Evolutionary conservation across 306 rosid species (phyloP).

Genomic region (Vigna angularis): DNA sequence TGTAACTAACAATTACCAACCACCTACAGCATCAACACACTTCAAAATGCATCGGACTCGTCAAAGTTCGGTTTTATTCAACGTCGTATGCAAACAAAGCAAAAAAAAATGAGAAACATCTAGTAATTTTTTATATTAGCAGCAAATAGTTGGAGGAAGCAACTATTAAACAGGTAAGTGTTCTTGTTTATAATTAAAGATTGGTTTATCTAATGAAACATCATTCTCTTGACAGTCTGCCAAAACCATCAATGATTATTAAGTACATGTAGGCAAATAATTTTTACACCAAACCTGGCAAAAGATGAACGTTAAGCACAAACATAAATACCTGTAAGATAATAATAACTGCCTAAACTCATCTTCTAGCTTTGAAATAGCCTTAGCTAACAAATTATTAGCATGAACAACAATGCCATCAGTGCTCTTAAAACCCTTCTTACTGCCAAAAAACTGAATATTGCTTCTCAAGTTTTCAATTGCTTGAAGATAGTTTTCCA

Average conservation of each 20-base stretch:
- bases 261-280: slow-evolving; percentile 34
- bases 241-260: slow-evolving; percentile 17
- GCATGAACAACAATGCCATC: slow-evolving; percentile 77
- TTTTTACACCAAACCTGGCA: slow-evolving; percentile 34
- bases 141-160: slow-evolving; percentile 5
- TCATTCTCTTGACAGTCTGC: slow-evolving; percentile 19
- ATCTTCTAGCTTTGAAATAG: slow-evolving; percentile 90
- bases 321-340: slow-evolving; percentile 78
- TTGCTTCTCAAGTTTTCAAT: slow-evolving; percentile 82
- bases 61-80: neutral
- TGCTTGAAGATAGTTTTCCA: slow-evolving; percentile 90
- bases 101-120: slow-evolving; percentile 14
- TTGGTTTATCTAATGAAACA: neutral
- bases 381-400: slow-evolving; percentile 74
- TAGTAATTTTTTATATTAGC: slow-evolving; percentile 6
- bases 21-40: neutral
- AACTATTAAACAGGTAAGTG: neutral
- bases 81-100: slow-evolving; percentile 1
- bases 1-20: slow-evolving; percentile 28
- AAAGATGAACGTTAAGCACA: slow-evolving; percentile 24
- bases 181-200: slow-evolving; percentile 20
- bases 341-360: slow-evolving; percentile 77
- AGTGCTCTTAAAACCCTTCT: slow-evolving; percentile 69
- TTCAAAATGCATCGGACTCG: slow-evolving; percentile 21
- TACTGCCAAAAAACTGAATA: slow-evolving; percentile 78